phyloP scores from a whole-genome alignment of 345 rosid genomes.

The Balakata baccata region DNA sequence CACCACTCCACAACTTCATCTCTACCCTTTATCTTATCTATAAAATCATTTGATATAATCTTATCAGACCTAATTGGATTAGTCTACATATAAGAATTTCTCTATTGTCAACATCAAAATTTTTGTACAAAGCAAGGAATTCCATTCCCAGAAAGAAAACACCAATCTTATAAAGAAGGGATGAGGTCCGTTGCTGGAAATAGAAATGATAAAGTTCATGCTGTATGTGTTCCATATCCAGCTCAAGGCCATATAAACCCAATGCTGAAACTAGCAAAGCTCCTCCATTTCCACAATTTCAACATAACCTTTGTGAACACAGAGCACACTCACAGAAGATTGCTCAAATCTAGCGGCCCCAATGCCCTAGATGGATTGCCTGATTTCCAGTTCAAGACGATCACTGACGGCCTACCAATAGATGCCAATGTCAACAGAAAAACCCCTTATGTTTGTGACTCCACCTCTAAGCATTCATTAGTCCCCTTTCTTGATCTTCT shows the following conservation, averaged over 20 bases:
- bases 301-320: slow-evolving; percentile 41
- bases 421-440: slow-evolving; percentile 21
- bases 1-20: no score
- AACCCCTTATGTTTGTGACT: slow-evolving; percentile 9
- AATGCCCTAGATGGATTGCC: slow-evolving; percentile 7
- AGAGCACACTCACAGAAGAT: slow-evolving; percentile 29
- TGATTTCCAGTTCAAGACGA: slow-evolving; percentile 29
- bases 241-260: slow-evolving; percentile 44
- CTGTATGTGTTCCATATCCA: slow-evolving; percentile 38
- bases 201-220: slow-evolving; percentile 16
- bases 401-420: slow-evolving; percentile 32
- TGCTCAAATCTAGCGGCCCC: slow-evolving; percentile 20
- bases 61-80: no score
- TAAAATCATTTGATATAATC: no score
- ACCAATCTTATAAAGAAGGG: no score
- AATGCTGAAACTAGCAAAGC: slow-evolving; percentile 39
- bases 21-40: no score
- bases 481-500: slow-evolving; percentile 19
- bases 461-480: slow-evolving; percentile 12
- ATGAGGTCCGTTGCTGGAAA: no score
- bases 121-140: no score
- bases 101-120: no score
- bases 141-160: no score
- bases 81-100: no score
- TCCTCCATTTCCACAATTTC: slow-evolving; percentile 37